phyloP scores from a whole-genome alignment of 2,329 filamentous ascomycete species.

The Chaetomiaceae sp. region DNA sequence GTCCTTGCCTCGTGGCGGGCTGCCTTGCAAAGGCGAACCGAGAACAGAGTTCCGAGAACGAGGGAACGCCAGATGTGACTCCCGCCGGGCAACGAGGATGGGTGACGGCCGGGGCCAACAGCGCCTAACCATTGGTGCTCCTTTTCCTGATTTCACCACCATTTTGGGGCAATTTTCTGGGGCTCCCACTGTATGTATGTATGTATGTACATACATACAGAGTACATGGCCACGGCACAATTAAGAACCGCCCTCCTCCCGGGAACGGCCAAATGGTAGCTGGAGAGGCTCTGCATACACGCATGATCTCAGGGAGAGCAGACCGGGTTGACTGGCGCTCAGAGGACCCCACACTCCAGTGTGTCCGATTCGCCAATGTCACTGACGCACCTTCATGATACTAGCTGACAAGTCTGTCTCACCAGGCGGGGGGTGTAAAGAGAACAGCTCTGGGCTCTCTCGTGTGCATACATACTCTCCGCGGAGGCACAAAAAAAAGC shows the following conservation, averaged over 20 bases:
- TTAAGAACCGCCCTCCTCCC: no score
- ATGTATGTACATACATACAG: no score
- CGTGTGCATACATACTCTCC: no score
- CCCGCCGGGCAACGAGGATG: background rate
- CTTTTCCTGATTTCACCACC: background rate
- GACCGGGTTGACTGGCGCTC: background rate
- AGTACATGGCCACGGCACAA: no score
- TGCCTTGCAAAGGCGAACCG: background rate
- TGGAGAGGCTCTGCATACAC: no score
- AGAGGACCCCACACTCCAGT: constrained; percentile 1
- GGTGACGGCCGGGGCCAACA: background rate
- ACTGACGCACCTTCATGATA: background rate
- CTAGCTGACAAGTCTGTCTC: background rate
- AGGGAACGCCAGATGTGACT: background rate
- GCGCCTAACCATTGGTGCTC: background rate
- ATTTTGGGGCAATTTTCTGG: no score
- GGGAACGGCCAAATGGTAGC: no score
- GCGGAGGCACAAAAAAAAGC: no score
- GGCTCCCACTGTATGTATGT: no score
- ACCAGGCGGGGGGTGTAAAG: background rate
- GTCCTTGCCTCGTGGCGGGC: background rate
- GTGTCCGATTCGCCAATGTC: no score
- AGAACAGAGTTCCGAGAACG: background rate
- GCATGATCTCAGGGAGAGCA: background rate
- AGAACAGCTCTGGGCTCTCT: background rate